Evolutionary conservation across 805 yeast genomes (phyloP).

Genomic region (Diddensiella santjacobensis): DNA sequence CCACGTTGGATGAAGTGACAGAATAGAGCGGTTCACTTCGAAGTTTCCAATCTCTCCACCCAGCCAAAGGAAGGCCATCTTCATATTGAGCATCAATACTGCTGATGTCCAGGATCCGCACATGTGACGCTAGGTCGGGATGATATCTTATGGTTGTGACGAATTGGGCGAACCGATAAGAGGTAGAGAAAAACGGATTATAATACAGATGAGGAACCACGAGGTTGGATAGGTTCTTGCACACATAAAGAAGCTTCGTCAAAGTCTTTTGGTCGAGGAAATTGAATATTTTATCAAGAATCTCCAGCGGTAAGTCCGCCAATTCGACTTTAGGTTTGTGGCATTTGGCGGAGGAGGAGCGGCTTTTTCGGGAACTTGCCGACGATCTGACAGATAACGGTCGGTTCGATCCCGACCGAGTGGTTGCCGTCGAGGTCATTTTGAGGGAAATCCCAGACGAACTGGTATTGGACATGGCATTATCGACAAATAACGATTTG

Average conservation of each 20-base stretch:
- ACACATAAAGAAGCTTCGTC: conserved; percentile 48
- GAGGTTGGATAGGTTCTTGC: conserved; percentile 46
- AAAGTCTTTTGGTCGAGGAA: conserved; percentile 39
- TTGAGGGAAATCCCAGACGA: neutral
- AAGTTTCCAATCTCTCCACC: conserved; percentile 92
- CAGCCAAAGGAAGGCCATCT: conserved; percentile 49
- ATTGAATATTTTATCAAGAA: conserved; percentile 25
- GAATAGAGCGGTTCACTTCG: conserved; percentile 67
- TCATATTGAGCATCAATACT: conserved; percentile 24
- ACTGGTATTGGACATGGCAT: neutral
- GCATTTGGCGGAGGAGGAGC: neutral
- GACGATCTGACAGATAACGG: conserved; percentile 1
- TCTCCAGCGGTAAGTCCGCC: conserved; percentile 27
- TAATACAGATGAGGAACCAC: conserved; percentile 55
- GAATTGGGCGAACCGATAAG: conserved; percentile 78
- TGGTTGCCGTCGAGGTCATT: neutral
- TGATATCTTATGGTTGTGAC: conserved; percentile 60
- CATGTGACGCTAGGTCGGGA: conserved; percentile 52
- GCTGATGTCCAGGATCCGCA: conserved; percentile 58
- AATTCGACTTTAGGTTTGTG: neutral
- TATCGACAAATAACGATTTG: neutral
- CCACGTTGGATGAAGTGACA: conserved; percentile 18
- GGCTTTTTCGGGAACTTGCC: neutral
- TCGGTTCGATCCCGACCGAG: neutral
- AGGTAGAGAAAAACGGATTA: conserved; percentile 55